Percentiles rank a stretch among this genome's conserved stretches.
Conservation (phyloP, 2,329 filamentous ascomycete genomes). For the Botryotinia globosa region DNA sequence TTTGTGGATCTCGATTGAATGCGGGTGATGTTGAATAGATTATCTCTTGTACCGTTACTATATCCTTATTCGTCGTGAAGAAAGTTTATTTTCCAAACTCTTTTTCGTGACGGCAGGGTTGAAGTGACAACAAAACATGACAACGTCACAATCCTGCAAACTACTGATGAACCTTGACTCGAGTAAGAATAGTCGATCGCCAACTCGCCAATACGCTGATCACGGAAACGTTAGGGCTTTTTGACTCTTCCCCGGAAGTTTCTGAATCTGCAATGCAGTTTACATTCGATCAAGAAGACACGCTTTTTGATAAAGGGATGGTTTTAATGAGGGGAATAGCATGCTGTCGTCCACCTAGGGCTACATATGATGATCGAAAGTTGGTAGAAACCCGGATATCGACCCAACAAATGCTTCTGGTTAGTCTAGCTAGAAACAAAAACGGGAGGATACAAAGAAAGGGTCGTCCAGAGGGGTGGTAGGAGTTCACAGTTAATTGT, state of each 20-base stretch:
- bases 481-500: neutral
- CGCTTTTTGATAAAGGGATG: neutral
- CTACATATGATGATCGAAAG: neutral
- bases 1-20: neutral
- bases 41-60: neutral
- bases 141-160: neutral
- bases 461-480: neutral
- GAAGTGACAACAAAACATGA: constrained; percentile 7
- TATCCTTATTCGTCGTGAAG: neutral
- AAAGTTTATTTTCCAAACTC: neutral
- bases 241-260: neutral
- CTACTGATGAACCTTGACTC: neutral
- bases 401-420: neutral
- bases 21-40: neutral
- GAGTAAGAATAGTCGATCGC: neutral
- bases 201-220: neutral
- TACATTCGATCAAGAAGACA: neutral
- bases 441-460: neutral
- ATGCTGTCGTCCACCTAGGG: neutral
- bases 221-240: neutral
- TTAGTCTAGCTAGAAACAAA: neutral
- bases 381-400: neutral
- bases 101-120: neutral
- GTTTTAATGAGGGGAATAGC: neutral
- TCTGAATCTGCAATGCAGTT: neutral